Evolutionary conservation across 2,329 filamentous ascomycete genomes (phyloP).

Genomic region (Venturia asperata): DNA sequence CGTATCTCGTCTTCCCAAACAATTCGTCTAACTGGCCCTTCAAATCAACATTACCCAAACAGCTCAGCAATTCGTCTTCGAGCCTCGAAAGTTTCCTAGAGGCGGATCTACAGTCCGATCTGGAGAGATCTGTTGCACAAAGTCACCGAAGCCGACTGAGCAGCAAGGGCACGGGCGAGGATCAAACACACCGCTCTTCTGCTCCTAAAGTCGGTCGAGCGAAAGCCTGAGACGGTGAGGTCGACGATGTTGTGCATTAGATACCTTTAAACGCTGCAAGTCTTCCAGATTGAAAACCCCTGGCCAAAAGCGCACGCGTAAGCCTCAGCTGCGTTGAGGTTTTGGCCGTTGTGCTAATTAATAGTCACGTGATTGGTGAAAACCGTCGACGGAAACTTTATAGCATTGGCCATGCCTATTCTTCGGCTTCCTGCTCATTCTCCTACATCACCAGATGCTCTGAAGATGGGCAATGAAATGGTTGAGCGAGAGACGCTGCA

Average conservation of each 20-base stretch:
- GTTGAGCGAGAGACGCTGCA: neutral
- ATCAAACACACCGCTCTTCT: neutral
- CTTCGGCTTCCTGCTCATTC: neutral
- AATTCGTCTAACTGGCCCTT: neutral
- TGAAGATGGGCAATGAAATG: neutral
- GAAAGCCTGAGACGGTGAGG: neutral
- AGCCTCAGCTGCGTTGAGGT: too few species aligned
- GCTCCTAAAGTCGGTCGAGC: neutral
- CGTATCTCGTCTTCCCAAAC: neutral
- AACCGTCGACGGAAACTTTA: too few species aligned
- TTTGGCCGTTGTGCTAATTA: too few species aligned
- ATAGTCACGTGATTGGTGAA: neutral
- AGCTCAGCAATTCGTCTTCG: too few species aligned
- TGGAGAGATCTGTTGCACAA: neutral
- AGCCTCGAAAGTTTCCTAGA: too few species aligned
- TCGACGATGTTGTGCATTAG: neutral
- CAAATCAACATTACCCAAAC: too few species aligned
- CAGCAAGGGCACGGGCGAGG: too few species aligned
- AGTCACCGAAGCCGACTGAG: neutral
- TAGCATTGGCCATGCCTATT: neutral
- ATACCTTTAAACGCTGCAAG: neutral
- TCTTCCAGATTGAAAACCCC: neutral
- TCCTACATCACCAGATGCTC: neutral
- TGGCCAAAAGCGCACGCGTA: too few species aligned
- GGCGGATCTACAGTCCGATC: too few species aligned